Conservation (phyloP, 306 rosid species). For the Coriaria nepalensis region DNA sequence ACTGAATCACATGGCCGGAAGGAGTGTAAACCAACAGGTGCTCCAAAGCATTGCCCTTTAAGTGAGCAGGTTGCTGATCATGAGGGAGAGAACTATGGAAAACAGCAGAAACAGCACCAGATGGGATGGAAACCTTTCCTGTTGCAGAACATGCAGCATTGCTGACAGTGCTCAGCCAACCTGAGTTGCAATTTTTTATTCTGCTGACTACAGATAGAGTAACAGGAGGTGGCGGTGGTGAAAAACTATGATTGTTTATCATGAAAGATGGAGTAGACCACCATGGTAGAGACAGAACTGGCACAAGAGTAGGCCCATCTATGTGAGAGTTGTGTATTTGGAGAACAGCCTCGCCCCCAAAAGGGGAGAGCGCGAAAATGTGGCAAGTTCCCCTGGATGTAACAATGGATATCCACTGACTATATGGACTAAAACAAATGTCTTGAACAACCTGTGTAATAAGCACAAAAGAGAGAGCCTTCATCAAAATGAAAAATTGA, state of each 20-base stretch:
- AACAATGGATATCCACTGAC: constrained; percentile 82
- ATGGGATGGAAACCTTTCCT: constrained; percentile 60
- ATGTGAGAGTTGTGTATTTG: constrained; percentile 45
- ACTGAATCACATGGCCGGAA: constrained; percentile 70
- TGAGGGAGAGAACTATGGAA: constrained; percentile 58
- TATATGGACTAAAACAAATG: constrained; percentile 67
- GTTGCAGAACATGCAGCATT: constrained; percentile 80
- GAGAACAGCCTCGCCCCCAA: constrained; percentile 77
- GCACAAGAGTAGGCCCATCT: constrained; percentile 51
- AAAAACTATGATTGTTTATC: constrained; percentile 43
- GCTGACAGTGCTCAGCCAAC: constrained; percentile 87
- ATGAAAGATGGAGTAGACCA: constrained; percentile 69
- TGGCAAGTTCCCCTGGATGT: constrained; percentile 82
- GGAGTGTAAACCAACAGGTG: constrained; percentile 72
- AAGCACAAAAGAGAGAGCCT: constrained; percentile 18
- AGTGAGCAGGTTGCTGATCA: constrained; percentile 23
- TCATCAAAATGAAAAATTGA: constrained; percentile 14
- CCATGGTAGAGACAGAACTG: constrained; percentile 65
- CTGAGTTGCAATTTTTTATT: constrained; percentile 58
- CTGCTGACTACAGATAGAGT: constrained; percentile 90
- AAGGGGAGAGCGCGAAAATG: constrained; percentile 68
- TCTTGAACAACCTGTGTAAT: constrained; percentile 70
- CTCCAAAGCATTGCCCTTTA: constrained; percentile 53
- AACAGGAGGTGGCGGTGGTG: constrained; percentile 58
- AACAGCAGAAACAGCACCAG: constrained; percentile 83